Percentiles rank a stretch among this genome's conserved stretches.
phyloP scores from a whole-genome alignment of 2,329 filamentous ascomycete species.

The Cryphonectria naterciae region DNA sequence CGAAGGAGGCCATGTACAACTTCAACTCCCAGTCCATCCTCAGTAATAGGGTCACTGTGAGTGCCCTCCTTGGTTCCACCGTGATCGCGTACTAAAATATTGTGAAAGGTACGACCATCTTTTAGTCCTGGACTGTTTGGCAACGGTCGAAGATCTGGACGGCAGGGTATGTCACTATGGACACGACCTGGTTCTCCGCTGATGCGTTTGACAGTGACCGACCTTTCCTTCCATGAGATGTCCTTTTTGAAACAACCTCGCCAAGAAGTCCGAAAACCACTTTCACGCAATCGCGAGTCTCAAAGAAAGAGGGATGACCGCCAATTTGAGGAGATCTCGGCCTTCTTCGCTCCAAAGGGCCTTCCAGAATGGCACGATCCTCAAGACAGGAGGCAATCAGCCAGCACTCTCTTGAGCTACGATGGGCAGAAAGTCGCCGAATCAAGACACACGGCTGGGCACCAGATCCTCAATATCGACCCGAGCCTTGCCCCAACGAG shows the following conservation, averaged over 20 bases:
- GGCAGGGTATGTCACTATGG: constrained; percentile 6
- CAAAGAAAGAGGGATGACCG: constrained; percentile 37
- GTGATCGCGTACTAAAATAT: constrained; percentile 6
- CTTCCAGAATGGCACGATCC: constrained; percentile 18
- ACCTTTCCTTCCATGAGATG: constrained; percentile 59
- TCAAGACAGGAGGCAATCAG: constrained; percentile 17
- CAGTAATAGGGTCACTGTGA: constrained; percentile 57
- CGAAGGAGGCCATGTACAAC: constrained; percentile 55
- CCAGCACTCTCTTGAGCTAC: constrained; percentile 14
- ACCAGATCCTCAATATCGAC: background rate
- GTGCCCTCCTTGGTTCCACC: constrained; percentile 29
- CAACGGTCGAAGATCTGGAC: constrained; percentile 41
- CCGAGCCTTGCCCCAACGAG: background rate
- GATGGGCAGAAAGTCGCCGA: background rate
- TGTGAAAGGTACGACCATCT: constrained; percentile 41
- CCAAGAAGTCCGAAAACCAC: constrained; percentile 27
- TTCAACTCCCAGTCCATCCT: constrained; percentile 60
- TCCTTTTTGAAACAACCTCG: constrained; percentile 43
- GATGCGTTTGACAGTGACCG: constrained; percentile 46
- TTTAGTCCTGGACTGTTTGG: constrained; percentile 49
- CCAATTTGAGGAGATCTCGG: constrained; percentile 42
- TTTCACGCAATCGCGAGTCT: constrained; percentile 30
- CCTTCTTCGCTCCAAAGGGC: constrained; percentile 39
- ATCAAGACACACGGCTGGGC: background rate
- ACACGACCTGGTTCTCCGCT: background rate